Conservation (phyloP, 2,329 filamentous ascomycete species). For the Colletotrichum sp. region DNA sequence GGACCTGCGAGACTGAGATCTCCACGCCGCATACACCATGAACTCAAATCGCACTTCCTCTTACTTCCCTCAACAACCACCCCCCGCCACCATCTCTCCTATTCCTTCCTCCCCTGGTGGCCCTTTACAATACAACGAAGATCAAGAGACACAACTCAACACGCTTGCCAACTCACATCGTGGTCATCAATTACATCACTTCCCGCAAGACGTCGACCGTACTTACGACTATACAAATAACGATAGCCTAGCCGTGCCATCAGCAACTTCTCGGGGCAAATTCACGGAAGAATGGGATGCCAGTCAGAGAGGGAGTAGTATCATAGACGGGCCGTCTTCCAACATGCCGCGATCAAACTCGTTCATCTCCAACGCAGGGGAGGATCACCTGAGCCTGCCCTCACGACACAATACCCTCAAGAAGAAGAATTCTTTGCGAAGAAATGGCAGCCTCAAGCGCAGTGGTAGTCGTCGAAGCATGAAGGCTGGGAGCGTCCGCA, state of each 20-base stretch:
- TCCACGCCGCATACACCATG: not conserved
- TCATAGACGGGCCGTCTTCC: slow-evolving; percentile 54
- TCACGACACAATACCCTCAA: slow-evolving; percentile 75
- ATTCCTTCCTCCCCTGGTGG: not conserved
- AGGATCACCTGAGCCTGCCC: slow-evolving; percentile 44
- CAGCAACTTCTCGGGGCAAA: slow-evolving; percentile 42
- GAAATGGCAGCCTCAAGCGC: slow-evolving; percentile 76
- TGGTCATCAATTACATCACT: not conserved
- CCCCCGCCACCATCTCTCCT: not conserved
- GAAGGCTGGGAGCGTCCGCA: slow-evolving; percentile 85
- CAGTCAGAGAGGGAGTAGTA: slow-evolving; percentile 68
- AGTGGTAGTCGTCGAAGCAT: slow-evolving; percentile 82
- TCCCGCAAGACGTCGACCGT: not conserved
- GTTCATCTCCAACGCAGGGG: slow-evolving; percentile 55
- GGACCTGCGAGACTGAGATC: not conserved
- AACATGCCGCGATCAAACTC: slow-evolving; percentile 67
- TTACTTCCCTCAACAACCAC: slow-evolving; percentile 15
- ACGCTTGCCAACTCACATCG: slow-evolving; percentile 23
- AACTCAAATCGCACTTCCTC: slow-evolving; percentile 15
- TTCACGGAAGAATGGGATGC: slow-evolving; percentile 77
- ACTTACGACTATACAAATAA: not conserved
- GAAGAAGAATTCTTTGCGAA: slow-evolving; percentile 83
- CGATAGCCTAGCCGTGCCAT: not conserved
- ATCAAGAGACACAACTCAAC: slow-evolving; percentile 21
- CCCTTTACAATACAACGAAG: not conserved